A percentile compares a stretch with the other conserved stretches of the same genome.
These are phyloP conservation scores for Echinochloa phyllopogon DNA, from an alignment of 176 grass and related monocot genomes.

Conservation along the genomic window DNA sequence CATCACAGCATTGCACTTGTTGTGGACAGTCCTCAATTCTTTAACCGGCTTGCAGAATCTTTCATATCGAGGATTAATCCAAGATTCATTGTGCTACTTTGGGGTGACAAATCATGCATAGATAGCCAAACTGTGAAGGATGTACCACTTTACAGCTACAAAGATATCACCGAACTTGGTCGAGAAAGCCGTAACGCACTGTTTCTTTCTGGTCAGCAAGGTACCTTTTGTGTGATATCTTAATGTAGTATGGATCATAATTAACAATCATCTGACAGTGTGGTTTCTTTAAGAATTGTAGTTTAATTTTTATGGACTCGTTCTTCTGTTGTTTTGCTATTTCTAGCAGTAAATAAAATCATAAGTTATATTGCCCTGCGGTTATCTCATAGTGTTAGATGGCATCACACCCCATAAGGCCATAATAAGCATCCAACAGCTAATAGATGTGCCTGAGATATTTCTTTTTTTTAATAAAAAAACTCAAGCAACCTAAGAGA, in stretches of 20 bases:
- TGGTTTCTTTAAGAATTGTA: conserved; percentile 17
- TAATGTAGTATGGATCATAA: conserved; percentile 28
- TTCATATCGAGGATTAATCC: conserved; percentile 69
- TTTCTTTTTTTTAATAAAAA: neutral
- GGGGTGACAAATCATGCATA: conserved; percentile 77
- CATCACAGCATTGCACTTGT: conserved; percentile 81
- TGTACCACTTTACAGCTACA: conserved; percentile 83
- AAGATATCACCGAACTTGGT: conserved; percentile 73
- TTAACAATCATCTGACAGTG: neutral
- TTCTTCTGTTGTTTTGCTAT: neutral
- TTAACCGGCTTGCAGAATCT: conserved; percentile 86
- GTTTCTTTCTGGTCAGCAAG: conserved; percentile 52
- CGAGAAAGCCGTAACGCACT: conserved; percentile 55
- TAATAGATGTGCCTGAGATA: conserved; percentile 4
- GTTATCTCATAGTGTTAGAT: conserved; percentile 20
- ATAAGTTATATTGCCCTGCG: neutral
- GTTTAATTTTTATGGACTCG: neutral
- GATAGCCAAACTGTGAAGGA: conserved; percentile 56
- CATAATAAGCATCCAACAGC: conserved; percentile 22
- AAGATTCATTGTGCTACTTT: conserved; percentile 93
- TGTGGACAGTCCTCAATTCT: conserved; percentile 90
- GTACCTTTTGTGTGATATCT: conserved; percentile 55
- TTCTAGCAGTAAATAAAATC: conserved; percentile 13
- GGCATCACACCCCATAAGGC: neutral
- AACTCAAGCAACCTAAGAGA: neutral